Conservation (phyloP, 495 filamentous ascomycete species). For the Opeltia flavorubescens region DNA sequence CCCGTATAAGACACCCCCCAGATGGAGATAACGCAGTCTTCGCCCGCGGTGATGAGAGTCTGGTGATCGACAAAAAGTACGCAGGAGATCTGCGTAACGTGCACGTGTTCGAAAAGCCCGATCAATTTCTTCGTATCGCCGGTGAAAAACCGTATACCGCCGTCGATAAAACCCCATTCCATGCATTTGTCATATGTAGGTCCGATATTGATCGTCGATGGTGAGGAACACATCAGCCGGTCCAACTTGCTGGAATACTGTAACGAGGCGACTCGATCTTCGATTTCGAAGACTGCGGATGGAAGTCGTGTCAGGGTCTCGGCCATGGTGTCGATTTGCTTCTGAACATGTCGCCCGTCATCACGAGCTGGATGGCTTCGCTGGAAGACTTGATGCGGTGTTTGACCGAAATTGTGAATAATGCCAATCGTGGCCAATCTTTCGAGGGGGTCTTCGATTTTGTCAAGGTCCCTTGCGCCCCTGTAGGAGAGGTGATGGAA, state of each 20-base stretch:
- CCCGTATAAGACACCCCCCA: conserved; percentile 52
- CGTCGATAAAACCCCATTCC: conserved; percentile 94
- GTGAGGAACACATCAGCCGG: conserved; percentile 67
- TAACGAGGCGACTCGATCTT: conserved; percentile 66
- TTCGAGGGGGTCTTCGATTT: conserved; percentile 77
- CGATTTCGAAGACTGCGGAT: conserved; percentile 61
- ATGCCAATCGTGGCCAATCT: conserved; percentile 78
- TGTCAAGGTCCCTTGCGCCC: conserved; percentile 83
- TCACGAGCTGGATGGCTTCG: conserved; percentile 65
- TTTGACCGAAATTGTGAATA: conserved; percentile 97
- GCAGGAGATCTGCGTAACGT: conserved; percentile 71
- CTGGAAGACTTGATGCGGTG: conserved; percentile 85
- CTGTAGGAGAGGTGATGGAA: conserved; percentile 93
- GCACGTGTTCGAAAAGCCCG: conserved; percentile 84
- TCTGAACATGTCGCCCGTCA: conserved; percentile 39
- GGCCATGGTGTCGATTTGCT: conserved; percentile 63
- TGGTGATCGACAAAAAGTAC: conserved; percentile 76
- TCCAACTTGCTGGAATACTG: conserved; percentile 69
- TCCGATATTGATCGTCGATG: conserved; percentile 73
- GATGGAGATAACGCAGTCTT: conserved; percentile 78
- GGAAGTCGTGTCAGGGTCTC: conserved; percentile 69
- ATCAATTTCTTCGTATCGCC: conserved; percentile 61
- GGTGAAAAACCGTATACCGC: conserved; percentile 77
- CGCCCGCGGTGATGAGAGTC: conserved; percentile 79
- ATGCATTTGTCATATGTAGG: conserved; percentile 80